phyloP scores from a whole-genome alignment of 108 stramenopile genomes.

The Craspedostauros australis region DNA sequence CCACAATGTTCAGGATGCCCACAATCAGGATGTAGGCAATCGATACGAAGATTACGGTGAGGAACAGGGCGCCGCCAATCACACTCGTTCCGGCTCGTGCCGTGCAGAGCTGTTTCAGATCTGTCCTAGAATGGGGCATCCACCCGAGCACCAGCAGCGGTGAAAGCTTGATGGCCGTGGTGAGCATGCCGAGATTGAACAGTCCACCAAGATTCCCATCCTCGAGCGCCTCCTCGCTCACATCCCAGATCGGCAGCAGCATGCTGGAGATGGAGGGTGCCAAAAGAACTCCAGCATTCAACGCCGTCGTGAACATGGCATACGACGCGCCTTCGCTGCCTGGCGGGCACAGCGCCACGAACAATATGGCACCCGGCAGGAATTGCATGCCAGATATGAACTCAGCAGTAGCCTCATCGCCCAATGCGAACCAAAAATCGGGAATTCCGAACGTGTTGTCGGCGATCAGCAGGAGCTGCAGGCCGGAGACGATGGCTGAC shows the following conservation, averaged over 20 bases:
- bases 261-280: conserved; percentile 41
- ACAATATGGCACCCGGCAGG: conserved; percentile 71
- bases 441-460: conserved; percentile 63
- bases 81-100: conserved; percentile 42
- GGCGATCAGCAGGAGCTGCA: conserved; percentile 66
- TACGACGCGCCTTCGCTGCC: conserved; percentile 68
- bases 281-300: conserved; percentile 38
- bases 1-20: conserved; percentile 56
- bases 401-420: conserved; percentile 75
- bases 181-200: conserved; percentile 60
- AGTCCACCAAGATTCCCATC: conserved; percentile 38
- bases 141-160: conserved; percentile 51
- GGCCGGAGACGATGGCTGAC: conserved; percentile 51
- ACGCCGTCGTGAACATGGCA: conserved; percentile 59
- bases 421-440: conserved; percentile 68
- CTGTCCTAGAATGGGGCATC: conserved; percentile 59
- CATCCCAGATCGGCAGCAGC: conserved; percentile 67
- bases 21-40: conserved; percentile 53
- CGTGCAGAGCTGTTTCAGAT: conserved; percentile 33
- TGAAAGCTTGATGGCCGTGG: conserved; percentile 52
- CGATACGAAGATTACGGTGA: conserved; percentile 50
- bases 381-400: conserved; percentile 68
- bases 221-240: conserved; percentile 56
- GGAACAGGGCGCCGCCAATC: conserved; percentile 56
- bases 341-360: conserved; percentile 62